A percentile compares a stretch with the other conserved stretches of the same genome.
Evolutionary conservation across 768 basidiomycete species (phyloP).

Genomic region (Clathrus columnatus): DNA sequence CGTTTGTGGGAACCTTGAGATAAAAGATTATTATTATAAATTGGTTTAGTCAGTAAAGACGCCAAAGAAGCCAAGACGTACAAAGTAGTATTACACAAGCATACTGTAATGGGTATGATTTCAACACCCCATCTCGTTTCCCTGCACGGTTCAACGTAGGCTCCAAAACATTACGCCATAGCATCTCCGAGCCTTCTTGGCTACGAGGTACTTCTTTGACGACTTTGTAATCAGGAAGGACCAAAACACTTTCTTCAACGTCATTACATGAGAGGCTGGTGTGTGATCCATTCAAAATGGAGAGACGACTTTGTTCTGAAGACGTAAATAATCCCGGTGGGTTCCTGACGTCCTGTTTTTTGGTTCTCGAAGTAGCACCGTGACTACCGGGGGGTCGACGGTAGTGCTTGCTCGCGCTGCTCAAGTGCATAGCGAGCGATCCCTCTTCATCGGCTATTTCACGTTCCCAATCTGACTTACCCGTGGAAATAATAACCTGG

Average conservation of each 20-base stretch:
- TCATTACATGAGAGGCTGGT: slow-evolving; percentile 56
- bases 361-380: slow-evolving; percentile 20
- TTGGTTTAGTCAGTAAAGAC: neutral
- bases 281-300: slow-evolving; percentile 81
- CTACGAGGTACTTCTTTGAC: slow-evolving; percentile 64
- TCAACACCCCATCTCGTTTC: slow-evolving; percentile 38
- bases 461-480: slow-evolving; percentile 79
- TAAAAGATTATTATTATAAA: neutral
- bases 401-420: slow-evolving; percentile 10
- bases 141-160: slow-evolving; percentile 46
- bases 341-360: slow-evolving; percentile 17
- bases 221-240: slow-evolving; percentile 89
- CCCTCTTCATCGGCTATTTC: slow-evolving; percentile 66
- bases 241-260: slow-evolving; percentile 67
- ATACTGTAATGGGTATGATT: slow-evolving; percentile 81
- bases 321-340: slow-evolving; percentile 51
- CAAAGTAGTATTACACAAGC: slow-evolving; percentile 85
- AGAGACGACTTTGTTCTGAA: slow-evolving; percentile 45
- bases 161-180: slow-evolving; percentile 59
- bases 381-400: slow-evolving; percentile 17
- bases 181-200: slow-evolving; percentile 51
- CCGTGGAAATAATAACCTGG: slow-evolving; percentile 84
- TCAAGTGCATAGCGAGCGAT: slow-evolving; percentile 60
- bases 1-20: slow-evolving; percentile 81
- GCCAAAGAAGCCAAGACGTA: slow-evolving; percentile 29